Conservation (phyloP, 2,329 filamentous ascomycete genomes). For the Exophiala aquamarina region DNA sequence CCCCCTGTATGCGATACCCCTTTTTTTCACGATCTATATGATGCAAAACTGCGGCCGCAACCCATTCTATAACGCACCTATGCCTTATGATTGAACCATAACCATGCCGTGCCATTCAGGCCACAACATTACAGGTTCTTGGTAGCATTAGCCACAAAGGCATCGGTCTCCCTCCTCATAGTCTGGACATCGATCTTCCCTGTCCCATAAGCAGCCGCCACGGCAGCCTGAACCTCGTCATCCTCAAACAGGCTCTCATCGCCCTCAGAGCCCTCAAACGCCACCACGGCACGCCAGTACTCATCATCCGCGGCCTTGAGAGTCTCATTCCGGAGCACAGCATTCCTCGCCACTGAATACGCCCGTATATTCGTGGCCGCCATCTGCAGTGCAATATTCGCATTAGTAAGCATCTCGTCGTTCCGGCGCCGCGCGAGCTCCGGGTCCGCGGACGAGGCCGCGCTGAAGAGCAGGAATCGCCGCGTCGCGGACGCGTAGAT, state of each 20-base stretch:
- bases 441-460: conserved; percentile 62
- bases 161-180: conserved; percentile 42
- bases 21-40: too few relatives aligned
- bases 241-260: conserved; percentile 71
- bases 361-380: conserved; percentile 69
- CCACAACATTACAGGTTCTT: conserved; percentile 37
- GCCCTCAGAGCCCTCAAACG: conserved; percentile 68
- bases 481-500: conserved; percentile 79
- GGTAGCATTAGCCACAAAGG: conserved; percentile 46
- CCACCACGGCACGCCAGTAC: conserved; percentile 69
- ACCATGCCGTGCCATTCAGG: too few relatives aligned
- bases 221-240: conserved; percentile 59
- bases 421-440: conserved; percentile 40
- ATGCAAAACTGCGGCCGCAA: too few relatives aligned
- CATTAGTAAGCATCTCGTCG: conserved; percentile 38
- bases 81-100: too few relatives aligned
- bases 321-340: conserved; percentile 69
- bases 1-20: too few relatives aligned
- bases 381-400: conserved; percentile 57
- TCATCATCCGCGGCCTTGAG: conserved; percentile 65
- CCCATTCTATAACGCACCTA: too few relatives aligned
- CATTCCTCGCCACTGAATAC: conserved; percentile 76
- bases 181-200: conserved; percentile 42
- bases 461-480: conserved; percentile 66
- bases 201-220: conserved; percentile 67